Evolutionary conservation across 148 eudicot species (phyloP).

Genomic region (Selenicereus undatus): DNA sequence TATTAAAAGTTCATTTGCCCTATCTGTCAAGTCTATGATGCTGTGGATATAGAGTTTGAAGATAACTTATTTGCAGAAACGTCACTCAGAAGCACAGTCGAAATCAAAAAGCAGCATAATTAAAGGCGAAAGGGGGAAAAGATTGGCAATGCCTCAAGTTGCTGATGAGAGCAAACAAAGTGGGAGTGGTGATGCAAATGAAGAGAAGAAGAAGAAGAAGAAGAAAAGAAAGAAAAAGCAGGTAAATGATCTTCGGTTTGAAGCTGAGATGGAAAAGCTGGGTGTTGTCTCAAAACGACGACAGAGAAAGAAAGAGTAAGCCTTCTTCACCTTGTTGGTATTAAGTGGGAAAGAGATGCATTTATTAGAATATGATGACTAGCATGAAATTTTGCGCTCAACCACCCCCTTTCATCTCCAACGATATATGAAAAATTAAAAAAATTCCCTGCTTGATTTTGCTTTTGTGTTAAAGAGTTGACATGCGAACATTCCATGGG

Average conservation of each 20-base stretch:
- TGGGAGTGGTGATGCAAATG: constrained; percentile 28
- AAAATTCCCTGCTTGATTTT: neutral
- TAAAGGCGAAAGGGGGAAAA: constrained; percentile 26
- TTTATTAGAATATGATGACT: neutral
- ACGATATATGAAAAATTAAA: too few species aligned
- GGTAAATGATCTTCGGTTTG: constrained; percentile 73
- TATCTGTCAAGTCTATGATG: neutral
- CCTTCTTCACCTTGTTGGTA: constrained; percentile 7
- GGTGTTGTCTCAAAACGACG: constrained; percentile 49
- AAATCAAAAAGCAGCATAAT: constrained; percentile 31
- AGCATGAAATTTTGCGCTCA: neutral
- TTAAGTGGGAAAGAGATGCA: neutral
- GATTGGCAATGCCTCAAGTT: constrained; percentile 19
- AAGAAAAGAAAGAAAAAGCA: constrained; percentile 65
- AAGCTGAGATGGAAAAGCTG: constrained; percentile 39
- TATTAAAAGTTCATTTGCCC: neutral
- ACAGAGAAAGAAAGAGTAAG: constrained; percentile 85
- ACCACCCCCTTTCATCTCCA: neutral
- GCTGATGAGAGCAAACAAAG: constrained; percentile 28
- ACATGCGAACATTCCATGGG: neutral
- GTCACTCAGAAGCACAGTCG: constrained; percentile 17
- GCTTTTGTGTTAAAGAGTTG: neutral
- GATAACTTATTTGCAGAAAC: constrained; percentile 39
- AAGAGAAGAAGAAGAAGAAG: constrained; percentile 49
- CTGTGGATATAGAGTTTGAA: neutral